These are phyloP conservation scores for Camelina neglecta DNA, from an alignment of 345 rosid genomes.

Conservation along the genomic window DNA sequence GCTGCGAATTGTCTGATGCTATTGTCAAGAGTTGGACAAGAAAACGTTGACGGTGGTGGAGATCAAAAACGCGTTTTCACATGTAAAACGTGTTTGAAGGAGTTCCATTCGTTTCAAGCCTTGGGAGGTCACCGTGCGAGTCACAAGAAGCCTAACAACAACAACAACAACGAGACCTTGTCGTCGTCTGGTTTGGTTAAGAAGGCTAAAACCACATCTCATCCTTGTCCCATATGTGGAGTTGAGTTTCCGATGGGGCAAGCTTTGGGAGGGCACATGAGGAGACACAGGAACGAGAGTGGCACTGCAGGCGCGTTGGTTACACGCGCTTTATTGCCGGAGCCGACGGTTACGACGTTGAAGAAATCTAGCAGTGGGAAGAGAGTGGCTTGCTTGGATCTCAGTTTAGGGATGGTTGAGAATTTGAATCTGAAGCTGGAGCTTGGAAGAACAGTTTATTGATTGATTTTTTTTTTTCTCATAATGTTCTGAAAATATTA, in stretches of 20 bases:
- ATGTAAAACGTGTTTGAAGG: slow-evolving; percentile 82
- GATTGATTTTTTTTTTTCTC: not conserved
- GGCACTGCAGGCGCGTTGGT: slow-evolving; percentile 36
- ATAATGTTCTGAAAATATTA: slow-evolving; percentile 20
- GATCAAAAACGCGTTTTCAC: slow-evolving; percentile 54
- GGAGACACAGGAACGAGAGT: slow-evolving; percentile 63
- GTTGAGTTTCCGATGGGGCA: slow-evolving; percentile 86
- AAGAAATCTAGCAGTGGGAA: slow-evolving; percentile 56
- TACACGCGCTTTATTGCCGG: slow-evolving; percentile 50
- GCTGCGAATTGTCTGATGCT: slow-evolving; percentile 73
- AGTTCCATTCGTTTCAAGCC: slow-evolving; percentile 86
- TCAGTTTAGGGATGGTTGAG: slow-evolving; percentile 38
- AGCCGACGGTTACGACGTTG: slow-evolving; percentile 50
- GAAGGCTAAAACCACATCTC: slow-evolving; percentile 56
- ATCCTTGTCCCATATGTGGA: slow-evolving; percentile 91
- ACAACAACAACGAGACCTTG: slow-evolving; percentile 32
- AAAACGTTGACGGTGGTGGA: slow-evolving; percentile 17
- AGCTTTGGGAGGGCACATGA: slow-evolving; percentile 96
- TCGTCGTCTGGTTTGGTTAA: slow-evolving; percentile 37
- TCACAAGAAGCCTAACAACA: slow-evolving; percentile 68
- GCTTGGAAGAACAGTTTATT: slow-evolving; percentile 49
- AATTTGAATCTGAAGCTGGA: slow-evolving; percentile 44
- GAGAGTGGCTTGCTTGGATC: slow-evolving; percentile 46
- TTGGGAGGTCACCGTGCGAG: slow-evolving; percentile 96
- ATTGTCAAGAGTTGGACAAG: slow-evolving; percentile 63